These are phyloP conservation scores for Lotmaria passim DNA, from an alignment of 208 protist genomes.

Conservation along the genomic window DNA sequence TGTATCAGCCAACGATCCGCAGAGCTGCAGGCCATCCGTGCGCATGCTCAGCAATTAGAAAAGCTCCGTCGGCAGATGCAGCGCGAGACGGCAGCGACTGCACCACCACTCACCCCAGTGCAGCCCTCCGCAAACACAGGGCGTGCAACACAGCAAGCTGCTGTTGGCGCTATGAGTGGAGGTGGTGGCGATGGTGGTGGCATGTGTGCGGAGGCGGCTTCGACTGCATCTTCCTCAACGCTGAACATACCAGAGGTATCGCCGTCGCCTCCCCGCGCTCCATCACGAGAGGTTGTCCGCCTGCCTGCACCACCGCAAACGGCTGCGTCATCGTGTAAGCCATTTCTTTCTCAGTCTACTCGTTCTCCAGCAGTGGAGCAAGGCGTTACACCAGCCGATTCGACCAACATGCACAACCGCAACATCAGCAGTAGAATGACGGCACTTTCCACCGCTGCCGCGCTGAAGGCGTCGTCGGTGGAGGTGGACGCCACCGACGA, in stretches of 20 bases:
- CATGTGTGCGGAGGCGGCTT: background rate
- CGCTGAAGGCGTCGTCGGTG: background rate
- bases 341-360: background rate
- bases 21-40: conserved; percentile 23
- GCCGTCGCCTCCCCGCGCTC: background rate
- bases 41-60: conserved; percentile 24
- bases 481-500: background rate
- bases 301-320: background rate
- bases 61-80: conserved; percentile 14
- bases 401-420: too few species aligned
- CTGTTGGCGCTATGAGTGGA: too few species aligned
- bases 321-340: background rate
- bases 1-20: background rate
- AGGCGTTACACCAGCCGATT: too few species aligned
- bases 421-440: too few species aligned
- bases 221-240: background rate
- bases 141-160: too few species aligned
- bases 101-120: background rate
- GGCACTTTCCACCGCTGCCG: background rate
- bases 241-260: conserved; percentile 14
- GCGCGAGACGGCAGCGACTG: background rate
- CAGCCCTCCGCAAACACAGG: background rate
- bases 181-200: too few species aligned
- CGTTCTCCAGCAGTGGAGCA: background rate
- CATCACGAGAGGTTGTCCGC: background rate